These are phyloP conservation scores for Fragilariopsis cylindrus DNA, from an alignment of 108 stramenopile species.

Conservation along the genomic window DNA sequence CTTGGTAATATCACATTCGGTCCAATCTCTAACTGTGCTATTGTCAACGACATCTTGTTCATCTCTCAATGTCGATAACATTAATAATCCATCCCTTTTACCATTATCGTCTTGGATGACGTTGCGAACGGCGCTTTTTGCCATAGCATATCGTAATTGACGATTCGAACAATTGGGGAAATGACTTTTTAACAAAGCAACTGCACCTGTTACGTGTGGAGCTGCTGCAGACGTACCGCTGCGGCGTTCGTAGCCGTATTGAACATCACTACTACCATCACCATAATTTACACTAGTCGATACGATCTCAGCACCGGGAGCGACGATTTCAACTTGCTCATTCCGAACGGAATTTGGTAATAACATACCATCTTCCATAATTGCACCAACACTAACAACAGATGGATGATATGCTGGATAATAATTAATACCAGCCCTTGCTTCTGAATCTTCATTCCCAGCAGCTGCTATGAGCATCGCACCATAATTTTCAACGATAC, in stretches of 20 bases:
- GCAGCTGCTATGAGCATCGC: background rate
- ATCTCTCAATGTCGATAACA: background rate
- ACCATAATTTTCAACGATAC: background rate
- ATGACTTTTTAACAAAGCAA: slow-evolving; percentile 1
- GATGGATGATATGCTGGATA: slow-evolving; percentile 5
- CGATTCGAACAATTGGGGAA: background rate
- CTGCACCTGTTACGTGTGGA: background rate
- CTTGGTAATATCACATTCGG: background rate
- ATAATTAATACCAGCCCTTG: background rate
- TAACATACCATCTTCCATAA: background rate
- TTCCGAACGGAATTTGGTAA: background rate
- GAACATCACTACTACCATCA: background rate
- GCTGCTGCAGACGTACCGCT: background rate
- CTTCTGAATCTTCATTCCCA: background rate
- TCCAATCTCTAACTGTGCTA: background rate
- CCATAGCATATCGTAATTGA: slow-evolving; percentile 1
- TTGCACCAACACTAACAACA: background rate
- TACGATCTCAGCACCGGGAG: background rate
- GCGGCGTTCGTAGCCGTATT: background rate
- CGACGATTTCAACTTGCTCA: background rate
- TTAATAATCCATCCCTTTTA: no score
- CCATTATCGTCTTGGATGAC: no score
- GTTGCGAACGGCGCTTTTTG: background rate
- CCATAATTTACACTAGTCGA: background rate
- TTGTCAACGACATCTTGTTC: no score